A percentile compares a stretch with the other conserved stretches of the same genome.
phyloP scores from a whole-genome alignment of 257 asterid species.

The Nyctanthes arbortristis region DNA sequence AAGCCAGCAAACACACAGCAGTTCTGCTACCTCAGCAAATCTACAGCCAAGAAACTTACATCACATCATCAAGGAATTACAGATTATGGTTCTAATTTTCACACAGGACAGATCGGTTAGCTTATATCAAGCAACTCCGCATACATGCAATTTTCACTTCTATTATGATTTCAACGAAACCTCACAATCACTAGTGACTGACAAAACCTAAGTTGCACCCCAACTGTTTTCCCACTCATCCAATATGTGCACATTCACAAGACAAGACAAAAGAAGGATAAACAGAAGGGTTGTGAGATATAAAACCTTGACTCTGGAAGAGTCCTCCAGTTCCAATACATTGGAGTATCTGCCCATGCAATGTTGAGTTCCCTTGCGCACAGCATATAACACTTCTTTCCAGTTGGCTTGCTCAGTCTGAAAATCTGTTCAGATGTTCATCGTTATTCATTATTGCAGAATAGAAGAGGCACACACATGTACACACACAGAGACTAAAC shows the following conservation, averaged over 20 bases:
- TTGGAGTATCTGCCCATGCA: slow-evolving; percentile 28
- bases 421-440: slow-evolving; percentile 33
- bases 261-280: background rate
- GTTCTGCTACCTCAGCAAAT: slow-evolving; percentile 56
- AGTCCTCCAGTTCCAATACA: slow-evolving; percentile 38
- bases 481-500: background rate
- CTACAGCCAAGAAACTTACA: too few relatives aligned
- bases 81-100: too few relatives aligned
- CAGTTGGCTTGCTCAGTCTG: slow-evolving; percentile 28
- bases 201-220: too few relatives aligned
- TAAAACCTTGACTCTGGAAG: slow-evolving; percentile 46
- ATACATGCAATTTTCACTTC: too few relatives aligned
- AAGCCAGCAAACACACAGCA: slow-evolving; percentile 43
- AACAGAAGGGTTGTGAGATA: background rate
- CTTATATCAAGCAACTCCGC: too few relatives aligned
- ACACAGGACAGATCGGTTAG: too few relatives aligned
- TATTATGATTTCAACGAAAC: too few relatives aligned
- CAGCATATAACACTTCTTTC: slow-evolving; percentile 41
- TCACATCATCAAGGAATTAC: too few relatives aligned
- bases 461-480: background rate
- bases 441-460: background rate
- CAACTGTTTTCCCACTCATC: too few relatives aligned
- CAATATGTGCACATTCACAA: too few relatives aligned
- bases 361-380: slow-evolving; percentile 44
- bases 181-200: too few relatives aligned